Percentiles rank a stretch among this genome's conserved stretches.
Evolutionary conservation across 2,329 filamentous ascomycete genomes (phyloP).

Genomic region (Cladophialophora bantiana): DNA sequence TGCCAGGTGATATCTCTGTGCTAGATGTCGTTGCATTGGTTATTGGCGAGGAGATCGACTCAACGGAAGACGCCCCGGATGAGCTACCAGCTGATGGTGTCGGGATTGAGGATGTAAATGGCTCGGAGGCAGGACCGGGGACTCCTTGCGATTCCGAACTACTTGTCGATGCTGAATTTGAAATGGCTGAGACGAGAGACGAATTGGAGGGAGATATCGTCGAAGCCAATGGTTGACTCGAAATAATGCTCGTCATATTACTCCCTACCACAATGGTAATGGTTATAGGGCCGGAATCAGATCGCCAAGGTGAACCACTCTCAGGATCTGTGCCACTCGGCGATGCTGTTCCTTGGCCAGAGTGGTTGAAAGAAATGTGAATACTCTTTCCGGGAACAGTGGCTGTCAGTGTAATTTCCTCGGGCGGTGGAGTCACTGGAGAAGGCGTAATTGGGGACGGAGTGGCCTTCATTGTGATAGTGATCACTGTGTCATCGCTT

Average conservation of each 20-base stretch:
- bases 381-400: constrained; percentile 1
- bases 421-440: constrained; percentile 22
- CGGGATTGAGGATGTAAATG: not conserved
- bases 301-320: not conserved
- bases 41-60: not conserved
- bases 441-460: constrained; percentile 12
- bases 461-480: constrained; percentile 21
- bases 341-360: constrained; percentile 1
- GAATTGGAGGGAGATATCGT: constrained; percentile 12
- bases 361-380: not conserved
- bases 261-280: constrained; percentile 28
- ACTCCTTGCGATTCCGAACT: not conserved
- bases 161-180: not conserved
- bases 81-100: constrained; percentile 5
- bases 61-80: not conserved
- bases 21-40: constrained; percentile 3
- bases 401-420: constrained; percentile 27
- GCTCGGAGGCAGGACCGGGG: not conserved
- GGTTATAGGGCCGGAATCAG: constrained; percentile 12
- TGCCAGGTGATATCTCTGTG: not conserved
- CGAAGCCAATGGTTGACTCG: not conserved
- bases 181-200: constrained; percentile 9
- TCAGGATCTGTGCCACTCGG: not conserved
- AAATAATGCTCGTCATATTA: constrained; percentile 11
- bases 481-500: constrained; percentile 14